phyloP scores from a whole-genome alignment of 345 rosid genomes.

The Orychophragmus violaceus region DNA sequence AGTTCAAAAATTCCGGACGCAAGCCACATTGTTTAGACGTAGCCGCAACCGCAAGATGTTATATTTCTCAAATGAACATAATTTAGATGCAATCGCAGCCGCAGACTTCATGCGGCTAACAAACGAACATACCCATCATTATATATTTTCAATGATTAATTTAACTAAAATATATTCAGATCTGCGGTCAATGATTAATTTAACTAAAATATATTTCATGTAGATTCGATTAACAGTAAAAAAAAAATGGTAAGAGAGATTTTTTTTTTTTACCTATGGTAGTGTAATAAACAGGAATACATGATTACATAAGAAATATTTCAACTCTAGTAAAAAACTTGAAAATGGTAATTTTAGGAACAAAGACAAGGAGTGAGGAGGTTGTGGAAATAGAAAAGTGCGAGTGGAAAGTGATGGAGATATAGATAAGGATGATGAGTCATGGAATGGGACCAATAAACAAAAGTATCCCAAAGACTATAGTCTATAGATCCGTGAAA shows the following conservation, averaged over 20 bases:
- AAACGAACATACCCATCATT: too few relatives aligned
- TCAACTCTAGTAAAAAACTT: neutral
- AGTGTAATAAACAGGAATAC: neutral
- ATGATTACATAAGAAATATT: neutral
- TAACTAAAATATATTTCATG: neutral
- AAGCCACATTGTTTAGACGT: too few relatives aligned
- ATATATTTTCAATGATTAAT: neutral
- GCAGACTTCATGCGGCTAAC: too few relatives aligned
- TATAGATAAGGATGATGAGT: slow-evolving; percentile 54
- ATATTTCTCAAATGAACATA: too few relatives aligned
- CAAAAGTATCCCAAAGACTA: slow-evolving; percentile 7
- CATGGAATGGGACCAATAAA: slow-evolving; percentile 32
- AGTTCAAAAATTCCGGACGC: too few relatives aligned
- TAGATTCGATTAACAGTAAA: neutral
- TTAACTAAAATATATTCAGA: too few relatives aligned
- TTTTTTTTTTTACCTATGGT: neutral
- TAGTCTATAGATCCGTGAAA: neutral
- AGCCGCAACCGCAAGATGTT: too few relatives aligned
- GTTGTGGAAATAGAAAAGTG: slow-evolving; percentile 14
- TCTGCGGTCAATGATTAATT: too few relatives aligned
- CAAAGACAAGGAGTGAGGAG: neutral
- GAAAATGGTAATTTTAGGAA: neutral
- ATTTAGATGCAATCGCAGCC: too few relatives aligned
- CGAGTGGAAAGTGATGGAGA: slow-evolving; percentile 19
- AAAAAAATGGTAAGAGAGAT: too few relatives aligned